Evolutionary conservation across 148 eudicot species (phyloP), one percentile per base, ranked within the genome.

Genomic region (Rheum nobile): DNA sequence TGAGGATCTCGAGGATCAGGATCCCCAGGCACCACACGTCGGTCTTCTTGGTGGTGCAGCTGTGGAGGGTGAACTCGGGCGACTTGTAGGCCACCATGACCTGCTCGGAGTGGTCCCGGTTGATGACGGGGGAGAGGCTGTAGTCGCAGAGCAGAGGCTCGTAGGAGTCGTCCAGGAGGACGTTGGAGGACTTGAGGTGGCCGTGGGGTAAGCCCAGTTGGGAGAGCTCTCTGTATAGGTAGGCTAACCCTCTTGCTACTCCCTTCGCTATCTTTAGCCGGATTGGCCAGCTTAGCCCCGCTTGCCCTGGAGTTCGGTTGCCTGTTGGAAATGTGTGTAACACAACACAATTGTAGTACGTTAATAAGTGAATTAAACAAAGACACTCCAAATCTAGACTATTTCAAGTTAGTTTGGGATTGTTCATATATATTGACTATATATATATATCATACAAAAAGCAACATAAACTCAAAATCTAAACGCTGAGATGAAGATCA

Each of bases 11-110:
- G 0, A 93, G 88, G 8, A 91, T 91, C 3, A 93, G 83, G 39
- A 93, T 91, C 2, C 98, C 98, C 0, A 93, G 89, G 74, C 92
- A 83, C 98, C 98, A 93, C 0, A 91, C 90, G 21, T 93, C 97
- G 0, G 97, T 91, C 69, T 89, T 93, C 31, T 88, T 84, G 1
- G 91, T 74, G 4, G 80, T 75, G 9, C 71, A 70, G 71, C 78
- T 80, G 24, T 48, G 67, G 39, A 84, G 81, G 0, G 78, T 80
- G 74, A 79, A 89, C 74, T 93, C 98, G 0, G 98, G 98, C 2
- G 98, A 91, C 78, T 93, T 93, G 78, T 91, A 89, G 43, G 95
- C 92, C 6, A 86, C 96, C 98, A 93, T 89, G 71, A 88, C 80
- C 24, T 93, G 86, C 46, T 86, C 87, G 0, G 94, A 91, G 8